Base-by-base conservation (phyloP, 345 rosid genomes). In the Acer negundo region DNA sequence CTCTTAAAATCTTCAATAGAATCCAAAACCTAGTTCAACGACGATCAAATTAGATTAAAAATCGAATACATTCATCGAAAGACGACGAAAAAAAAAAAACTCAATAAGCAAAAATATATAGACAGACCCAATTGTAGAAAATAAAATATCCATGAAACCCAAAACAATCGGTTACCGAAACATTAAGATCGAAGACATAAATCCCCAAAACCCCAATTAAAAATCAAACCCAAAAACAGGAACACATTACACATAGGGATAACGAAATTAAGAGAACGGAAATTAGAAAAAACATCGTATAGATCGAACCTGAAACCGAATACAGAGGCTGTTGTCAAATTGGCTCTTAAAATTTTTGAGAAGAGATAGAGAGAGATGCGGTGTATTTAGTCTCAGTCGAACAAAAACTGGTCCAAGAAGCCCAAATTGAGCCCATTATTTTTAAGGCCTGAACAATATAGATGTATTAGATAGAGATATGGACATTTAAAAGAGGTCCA, bases 251-350 rank as follows among this genome's bases (percentile, higher is more conserved):
- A 35, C 1, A 35, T 4, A 74, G 19, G 75, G 20, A 58, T 40
- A 78, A 71, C 3, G 17, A 47, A 80, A 67, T 62, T 42, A 62
- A 55, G 59, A 63, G 42, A 76, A 72, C n/a, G 26, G 38, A 40
- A 73, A 59, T 16, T 22, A 13, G 11, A 56, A 65, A 80, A 67
- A 67, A 65, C 73, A 62, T 28, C 77, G 78, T 13, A 46, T 20
- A 80, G 92, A 90, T 90, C 91, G 87, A 88, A 86, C 91, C 89
- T 82, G 75, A 77, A 83, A 67, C 72, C 42, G 59, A 72, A 75
- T 79, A 81, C 68, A 78, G 78, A 81, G 87, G 73, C 79, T 71
- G 75, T 80, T 85, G 79, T 73, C 22, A 78, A 82, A 82, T 75
- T 53, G 82, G 85, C 84, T 80, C 58, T 69, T 10, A 76, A 84